Evolutionary conservation across 2,329 filamentous ascomycete genomes (phyloP).

Genomic region (Stromatinia cepivora): DNA sequence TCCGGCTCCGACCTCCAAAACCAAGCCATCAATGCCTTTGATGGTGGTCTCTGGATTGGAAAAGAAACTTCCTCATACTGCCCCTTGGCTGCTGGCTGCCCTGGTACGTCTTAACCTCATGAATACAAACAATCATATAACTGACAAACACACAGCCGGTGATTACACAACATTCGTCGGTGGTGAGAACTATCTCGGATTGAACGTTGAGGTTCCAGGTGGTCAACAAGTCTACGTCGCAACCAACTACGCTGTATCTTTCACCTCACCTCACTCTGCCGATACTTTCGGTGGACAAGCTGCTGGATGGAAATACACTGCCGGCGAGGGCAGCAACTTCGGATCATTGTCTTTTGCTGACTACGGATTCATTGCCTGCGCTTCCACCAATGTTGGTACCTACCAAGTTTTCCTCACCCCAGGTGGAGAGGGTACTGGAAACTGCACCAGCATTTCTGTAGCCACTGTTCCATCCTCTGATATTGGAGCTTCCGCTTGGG

Average conservation of each 20-base stretch:
- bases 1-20: conserved; percentile 7
- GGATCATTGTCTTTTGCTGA: conserved; percentile 3
- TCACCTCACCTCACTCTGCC: conserved; percentile 5
- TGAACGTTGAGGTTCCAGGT: conserved; percentile 16
- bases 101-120: background rate
- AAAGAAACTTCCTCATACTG: conserved; percentile 17
- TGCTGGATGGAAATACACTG: conserved; percentile 1
- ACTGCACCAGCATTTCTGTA: conserved; percentile 1
- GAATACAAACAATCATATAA: background rate
- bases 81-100: conserved; percentile 28
- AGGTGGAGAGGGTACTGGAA: conserved; percentile 9
- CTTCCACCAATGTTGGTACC: background rate
- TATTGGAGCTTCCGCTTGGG: background rate
- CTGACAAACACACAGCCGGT: conserved; percentile 3
- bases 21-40: conserved; percentile 3
- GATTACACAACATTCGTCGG: background rate
- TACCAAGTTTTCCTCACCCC: background rate
- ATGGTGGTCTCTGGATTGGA: conserved; percentile 18
- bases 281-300: background rate
- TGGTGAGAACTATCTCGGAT: background rate
- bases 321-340: background rate
- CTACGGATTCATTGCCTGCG: conserved; percentile 19
- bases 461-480: background rate
- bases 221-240: conserved; percentile 21
- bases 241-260: background rate